Conservation (phyloP, 306 rosid genomes). For the Mimosa pudica region DNA sequence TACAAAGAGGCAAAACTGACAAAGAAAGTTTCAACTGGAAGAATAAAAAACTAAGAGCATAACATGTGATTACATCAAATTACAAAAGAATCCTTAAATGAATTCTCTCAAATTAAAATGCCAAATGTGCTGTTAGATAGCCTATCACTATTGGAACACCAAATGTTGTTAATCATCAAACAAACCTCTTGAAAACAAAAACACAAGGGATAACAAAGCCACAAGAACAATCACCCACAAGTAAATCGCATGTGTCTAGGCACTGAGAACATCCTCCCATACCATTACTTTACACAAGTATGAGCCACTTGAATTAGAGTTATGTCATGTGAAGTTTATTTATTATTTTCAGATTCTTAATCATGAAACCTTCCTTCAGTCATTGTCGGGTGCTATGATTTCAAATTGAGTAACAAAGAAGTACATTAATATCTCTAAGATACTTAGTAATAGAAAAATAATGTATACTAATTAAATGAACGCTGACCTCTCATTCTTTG, state of each 20-base stretch:
- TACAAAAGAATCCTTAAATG: slow-evolving; percentile 1
- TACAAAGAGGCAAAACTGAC: not conserved
- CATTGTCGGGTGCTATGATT: not conserved
- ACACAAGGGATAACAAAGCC: not conserved
- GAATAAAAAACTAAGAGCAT: slow-evolving; percentile 12
- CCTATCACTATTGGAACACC: slow-evolving; percentile 19
- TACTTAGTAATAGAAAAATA: not conserved
- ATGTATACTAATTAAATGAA: slow-evolving; percentile 13
- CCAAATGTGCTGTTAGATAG: slow-evolving; percentile 5
- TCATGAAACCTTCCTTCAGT: slow-evolving; percentile 21
- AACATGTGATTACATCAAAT: slow-evolving; percentile 15
- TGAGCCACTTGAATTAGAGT: not conserved
- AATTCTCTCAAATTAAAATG: slow-evolving; percentile 8
- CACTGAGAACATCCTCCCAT: not conserved
- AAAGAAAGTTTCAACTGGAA: not conserved
- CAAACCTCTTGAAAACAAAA: slow-evolving; percentile 16
- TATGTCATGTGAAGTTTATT: slow-evolving; percentile 20
- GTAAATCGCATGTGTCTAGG: not conserved
- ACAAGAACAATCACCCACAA: not conserved
- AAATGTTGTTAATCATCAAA: slow-evolving; percentile 16
- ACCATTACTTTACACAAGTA: not conserved
- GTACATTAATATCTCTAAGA: slow-evolving; percentile 19
- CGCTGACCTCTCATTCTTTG: slow-evolving; percentile 81
- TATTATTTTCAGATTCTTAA: slow-evolving; percentile 22
- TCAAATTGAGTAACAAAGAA: slow-evolving; percentile 18